Evolutionary conservation across 306 rosid species (phyloP).

Genomic region (Quercus aquifolioides): DNA sequence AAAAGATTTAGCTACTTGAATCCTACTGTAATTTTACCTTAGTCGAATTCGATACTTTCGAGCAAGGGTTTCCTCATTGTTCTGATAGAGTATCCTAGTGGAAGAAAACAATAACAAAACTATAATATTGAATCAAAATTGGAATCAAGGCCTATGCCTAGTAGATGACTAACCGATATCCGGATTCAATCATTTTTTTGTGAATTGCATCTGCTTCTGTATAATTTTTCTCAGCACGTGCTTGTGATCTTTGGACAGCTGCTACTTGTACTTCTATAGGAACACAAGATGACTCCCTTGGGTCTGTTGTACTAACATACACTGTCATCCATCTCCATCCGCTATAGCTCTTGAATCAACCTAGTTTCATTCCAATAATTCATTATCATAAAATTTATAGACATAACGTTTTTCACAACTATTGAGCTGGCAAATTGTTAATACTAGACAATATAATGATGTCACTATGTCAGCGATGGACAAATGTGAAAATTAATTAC

Average conservation of each 20-base stretch:
- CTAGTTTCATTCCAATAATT: no score
- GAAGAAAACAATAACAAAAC: neutral
- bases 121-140: neutral
- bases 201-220: slow-evolving; percentile 66
- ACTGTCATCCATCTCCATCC: no score
- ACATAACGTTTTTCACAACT: no score
- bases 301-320: no score
- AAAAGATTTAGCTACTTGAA: slow-evolving; percentile 19
- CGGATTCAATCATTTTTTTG: slow-evolving; percentile 54
- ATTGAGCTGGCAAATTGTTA: no score
- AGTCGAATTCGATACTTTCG: slow-evolving; percentile 78
- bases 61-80: slow-evolving; percentile 61
- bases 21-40: slow-evolving; percentile 44
- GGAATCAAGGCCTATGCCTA: neutral
- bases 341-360: no score
- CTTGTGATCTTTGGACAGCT: slow-evolving; percentile 43
- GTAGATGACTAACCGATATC: slow-evolving; percentile 59
- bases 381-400: no score
- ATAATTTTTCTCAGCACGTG: slow-evolving; percentile 46
- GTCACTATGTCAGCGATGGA: no score
- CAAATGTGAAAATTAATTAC: no score
- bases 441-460: no score
- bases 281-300: no score
- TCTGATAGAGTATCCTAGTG: slow-evolving; percentile 54
- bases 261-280: no score